These are phyloP conservation scores for Fusarium torulosum DNA, from an alignment of 2,329 filamentous ascomycete genomes.

Conservation along the genomic window DNA sequence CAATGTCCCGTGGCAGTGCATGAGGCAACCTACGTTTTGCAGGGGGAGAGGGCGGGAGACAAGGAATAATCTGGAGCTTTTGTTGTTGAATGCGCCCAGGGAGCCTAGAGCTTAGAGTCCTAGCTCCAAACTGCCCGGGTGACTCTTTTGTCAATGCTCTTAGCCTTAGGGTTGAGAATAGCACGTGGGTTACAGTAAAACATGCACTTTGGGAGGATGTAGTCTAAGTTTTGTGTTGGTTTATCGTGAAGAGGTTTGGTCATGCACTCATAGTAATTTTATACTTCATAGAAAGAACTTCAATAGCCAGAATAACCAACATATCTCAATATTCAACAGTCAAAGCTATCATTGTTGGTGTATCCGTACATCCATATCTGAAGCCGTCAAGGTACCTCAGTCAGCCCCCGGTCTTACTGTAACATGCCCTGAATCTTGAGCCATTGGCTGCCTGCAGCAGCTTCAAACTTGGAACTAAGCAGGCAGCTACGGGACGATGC, in stretches of 20 bases:
- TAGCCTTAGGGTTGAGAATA: conserved; percentile 4
- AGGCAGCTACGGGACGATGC: conserved; percentile 36
- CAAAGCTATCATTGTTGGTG: neutral
- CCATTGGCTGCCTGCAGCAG: conserved; percentile 47
- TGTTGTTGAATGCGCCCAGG: conserved; percentile 12
- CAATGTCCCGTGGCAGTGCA: conserved; percentile 51
- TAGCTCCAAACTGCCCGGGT: conserved; percentile 14
- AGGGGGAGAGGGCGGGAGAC: conserved; percentile 24
- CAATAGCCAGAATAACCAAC: neutral
- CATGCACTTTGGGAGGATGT: neutral
- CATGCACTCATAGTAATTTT: neutral
- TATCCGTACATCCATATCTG: neutral
- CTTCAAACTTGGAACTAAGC: conserved; percentile 41
- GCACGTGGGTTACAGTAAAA: neutral
- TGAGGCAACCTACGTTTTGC: conserved; percentile 45
- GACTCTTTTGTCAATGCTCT: conserved; percentile 23
- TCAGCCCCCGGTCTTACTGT: conserved; percentile 27
- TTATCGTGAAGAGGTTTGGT: neutral
- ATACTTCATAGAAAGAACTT: neutral
- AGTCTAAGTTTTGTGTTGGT: neutral
- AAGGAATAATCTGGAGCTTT: conserved; percentile 19
- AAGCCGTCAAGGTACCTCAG: conserved; percentile 1
- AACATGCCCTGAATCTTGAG: conserved; percentile 19
- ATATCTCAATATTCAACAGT: neutral
- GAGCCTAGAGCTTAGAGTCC: neutral